Conservation (phyloP, 441 rosid genomes). For the Erodium chrysanthum region DNA sequence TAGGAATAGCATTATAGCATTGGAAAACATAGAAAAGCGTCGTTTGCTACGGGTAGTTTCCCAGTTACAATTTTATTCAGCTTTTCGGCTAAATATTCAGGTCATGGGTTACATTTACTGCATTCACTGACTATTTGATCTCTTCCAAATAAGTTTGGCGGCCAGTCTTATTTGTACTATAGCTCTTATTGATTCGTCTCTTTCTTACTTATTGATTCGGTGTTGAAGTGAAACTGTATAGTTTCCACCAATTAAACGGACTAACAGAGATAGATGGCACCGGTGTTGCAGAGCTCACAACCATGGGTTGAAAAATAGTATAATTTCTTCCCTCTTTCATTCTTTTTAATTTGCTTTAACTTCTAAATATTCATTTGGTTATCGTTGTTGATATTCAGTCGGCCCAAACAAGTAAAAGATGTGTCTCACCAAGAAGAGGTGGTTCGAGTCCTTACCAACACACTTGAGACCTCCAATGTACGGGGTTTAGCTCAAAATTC, state of each 20-base stretch:
- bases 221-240: not conserved
- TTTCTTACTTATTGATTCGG: not conserved
- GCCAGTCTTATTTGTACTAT: no score
- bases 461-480: slow-evolving; percentile 70
- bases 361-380: not conserved
- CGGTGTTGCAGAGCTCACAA: slow-evolving; percentile 69
- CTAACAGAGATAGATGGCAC: slow-evolving; percentile 46
- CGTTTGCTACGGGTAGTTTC: no score
- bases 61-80: no score
- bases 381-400: slow-evolving; percentile 29
- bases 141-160: no score
- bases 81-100: no score
- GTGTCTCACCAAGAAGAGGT: slow-evolving; percentile 96
- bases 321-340: not conserved
- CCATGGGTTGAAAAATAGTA: slow-evolving; percentile 99
- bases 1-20: no score
- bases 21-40: no score
- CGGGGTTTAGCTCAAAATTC: not conserved
- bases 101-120: no score
- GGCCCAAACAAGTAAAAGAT: slow-evolving; percentile 86
- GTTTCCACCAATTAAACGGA: no score
- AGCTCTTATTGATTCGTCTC: no score
- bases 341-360: not conserved
- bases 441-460: slow-evolving; percentile 90
- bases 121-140: no score